Conservation (phyloP, 441 rosid species). For the Kokia cookei region DNA sequence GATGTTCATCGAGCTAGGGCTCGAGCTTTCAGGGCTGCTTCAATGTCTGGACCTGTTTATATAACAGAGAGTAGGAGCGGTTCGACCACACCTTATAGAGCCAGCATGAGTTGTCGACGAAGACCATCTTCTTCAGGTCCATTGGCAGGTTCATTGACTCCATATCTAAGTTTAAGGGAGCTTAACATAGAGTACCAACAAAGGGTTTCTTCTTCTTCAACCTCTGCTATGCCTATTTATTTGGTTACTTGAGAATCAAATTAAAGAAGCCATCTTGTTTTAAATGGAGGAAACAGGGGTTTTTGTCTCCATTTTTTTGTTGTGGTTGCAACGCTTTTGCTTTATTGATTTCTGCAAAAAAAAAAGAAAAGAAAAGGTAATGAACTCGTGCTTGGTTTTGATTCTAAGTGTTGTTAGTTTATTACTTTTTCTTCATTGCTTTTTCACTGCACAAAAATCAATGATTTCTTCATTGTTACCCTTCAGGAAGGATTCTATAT, state of each 20-base stretch:
- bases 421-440: neutral
- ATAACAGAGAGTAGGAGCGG: conserved; percentile 66
- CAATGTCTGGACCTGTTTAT: conserved; percentile 68
- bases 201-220: conserved; percentile 21
- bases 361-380: neutral
- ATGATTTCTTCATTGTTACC: neutral
- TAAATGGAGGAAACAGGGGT: too few relatives aligned
- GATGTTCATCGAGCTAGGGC: conserved; percentile 45
- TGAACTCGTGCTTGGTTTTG: neutral
- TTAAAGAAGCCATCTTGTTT: neutral
- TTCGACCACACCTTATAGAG: conserved; percentile 49
- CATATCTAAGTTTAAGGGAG: conserved; percentile 73
- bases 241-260: conserved; percentile 45
- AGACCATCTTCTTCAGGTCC: conserved; percentile 41
- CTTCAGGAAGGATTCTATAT: neutral
- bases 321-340: neutral
- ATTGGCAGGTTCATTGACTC: conserved; percentile 51
- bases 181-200: conserved; percentile 55
- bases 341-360: conserved; percentile 14
- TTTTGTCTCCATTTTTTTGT: too few relatives aligned
- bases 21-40: conserved; percentile 44
- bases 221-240: conserved; percentile 61
- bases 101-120: conserved; percentile 20
- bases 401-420: too few relatives aligned
- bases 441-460: neutral